These are phyloP conservation scores for Camellia sinensis DNA, from an alignment of 148 eudicot genomes.

Conservation along the genomic window DNA sequence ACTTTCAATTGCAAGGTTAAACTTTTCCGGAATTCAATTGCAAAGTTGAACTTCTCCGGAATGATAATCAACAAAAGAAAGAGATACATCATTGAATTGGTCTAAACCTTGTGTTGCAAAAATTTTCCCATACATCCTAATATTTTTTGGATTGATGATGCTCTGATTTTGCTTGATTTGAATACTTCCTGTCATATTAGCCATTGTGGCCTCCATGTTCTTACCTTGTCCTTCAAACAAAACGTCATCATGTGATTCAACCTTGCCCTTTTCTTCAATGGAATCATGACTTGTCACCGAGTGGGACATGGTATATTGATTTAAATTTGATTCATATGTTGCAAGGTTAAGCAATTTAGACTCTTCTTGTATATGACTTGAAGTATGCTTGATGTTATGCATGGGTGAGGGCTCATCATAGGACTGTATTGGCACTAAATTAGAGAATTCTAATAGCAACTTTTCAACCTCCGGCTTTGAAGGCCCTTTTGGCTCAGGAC, in stretches of 20 bases:
- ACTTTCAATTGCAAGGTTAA: neutral
- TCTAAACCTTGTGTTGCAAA: neutral
- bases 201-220: neutral
- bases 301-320: too few relatives aligned
- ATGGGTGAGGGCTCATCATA: too few relatives aligned
- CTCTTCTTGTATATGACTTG: too few relatives aligned
- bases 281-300: too few relatives aligned
- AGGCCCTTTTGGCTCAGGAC: too few relatives aligned
- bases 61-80: neutral
- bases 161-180: neutral
- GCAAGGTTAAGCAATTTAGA: too few relatives aligned
- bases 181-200: neutral
- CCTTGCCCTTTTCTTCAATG: too few relatives aligned
- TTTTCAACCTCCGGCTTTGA: too few relatives aligned
- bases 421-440: too few relatives aligned
- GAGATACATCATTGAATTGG: neutral
- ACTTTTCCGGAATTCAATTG: neutral
- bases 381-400: too few relatives aligned
- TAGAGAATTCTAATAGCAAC: too few relatives aligned
- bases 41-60: slow-evolving; percentile 1
- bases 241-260: neutral
- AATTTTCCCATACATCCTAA: neutral
- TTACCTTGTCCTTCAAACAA: neutral
- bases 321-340: too few relatives aligned
- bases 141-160: neutral